Conservation (phyloP, 192 early-diverging fungal species). For the Coemansia sp. region DNA sequence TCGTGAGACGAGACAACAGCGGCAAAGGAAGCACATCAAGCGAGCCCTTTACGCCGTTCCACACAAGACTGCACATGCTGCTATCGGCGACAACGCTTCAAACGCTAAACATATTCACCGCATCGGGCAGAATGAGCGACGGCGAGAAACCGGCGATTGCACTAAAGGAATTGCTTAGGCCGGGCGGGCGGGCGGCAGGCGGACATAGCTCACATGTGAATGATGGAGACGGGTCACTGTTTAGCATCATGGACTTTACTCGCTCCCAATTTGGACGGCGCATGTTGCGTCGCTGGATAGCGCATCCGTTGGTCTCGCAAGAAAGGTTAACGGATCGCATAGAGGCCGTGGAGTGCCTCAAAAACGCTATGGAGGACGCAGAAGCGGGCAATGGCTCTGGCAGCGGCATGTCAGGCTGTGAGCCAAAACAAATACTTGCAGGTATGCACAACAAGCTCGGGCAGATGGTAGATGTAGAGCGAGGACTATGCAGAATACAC, state of each 20-base stretch:
- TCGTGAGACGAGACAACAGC: conserved; percentile 45
- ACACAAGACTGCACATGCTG: conserved; percentile 69
- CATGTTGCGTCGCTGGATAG: conserved; percentile 78
- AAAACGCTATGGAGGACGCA: conserved; percentile 47
- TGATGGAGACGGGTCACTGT: conserved; percentile 72
- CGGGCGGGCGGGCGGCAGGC: conserved; percentile 10
- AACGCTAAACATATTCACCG: conserved; percentile 88
- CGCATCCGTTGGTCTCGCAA: conserved; percentile 74
- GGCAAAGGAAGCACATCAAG: conserved; percentile 56
- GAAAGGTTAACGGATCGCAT: conserved; percentile 68
- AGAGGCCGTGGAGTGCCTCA: conserved; percentile 82
- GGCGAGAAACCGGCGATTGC: conserved; percentile 12
- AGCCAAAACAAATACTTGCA: conserved; percentile 16
- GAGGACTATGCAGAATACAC: conserved; percentile 88
- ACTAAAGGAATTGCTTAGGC: conserved; percentile 24
- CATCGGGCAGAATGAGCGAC: conserved; percentile 46
- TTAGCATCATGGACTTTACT: conserved; percentile 78
- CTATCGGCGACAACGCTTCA: conserved; percentile 88
- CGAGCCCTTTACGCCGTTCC: conserved; percentile 76
- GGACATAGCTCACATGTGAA: conserved; percentile 17
- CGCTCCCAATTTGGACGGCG: conserved; percentile 89
- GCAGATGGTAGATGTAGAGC: conserved; percentile 84
- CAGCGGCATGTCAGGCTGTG: background rate
- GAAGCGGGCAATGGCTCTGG: conserved; percentile 17
- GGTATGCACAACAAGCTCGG: conserved; percentile 52